Evolutionary conservation across 768 basidiomycete species (phyloP).

Genomic region (Boletus tomentosulus): DNA sequence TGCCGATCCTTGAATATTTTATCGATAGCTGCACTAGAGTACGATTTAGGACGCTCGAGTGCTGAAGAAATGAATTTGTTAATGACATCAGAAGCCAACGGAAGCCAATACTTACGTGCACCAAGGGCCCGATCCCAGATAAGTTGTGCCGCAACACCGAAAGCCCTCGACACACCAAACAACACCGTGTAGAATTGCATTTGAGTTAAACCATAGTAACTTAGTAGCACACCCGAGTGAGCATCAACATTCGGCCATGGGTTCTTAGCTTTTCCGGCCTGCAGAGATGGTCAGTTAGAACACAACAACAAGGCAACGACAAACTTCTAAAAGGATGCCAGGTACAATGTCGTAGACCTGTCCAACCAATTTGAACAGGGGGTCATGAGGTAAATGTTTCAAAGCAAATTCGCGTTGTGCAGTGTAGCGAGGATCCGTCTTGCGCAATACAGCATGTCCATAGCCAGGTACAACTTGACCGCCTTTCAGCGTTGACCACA

Average conservation of each 20-base stretch:
- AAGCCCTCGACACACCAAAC: slow-evolving; percentile 94
- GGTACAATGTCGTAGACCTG: slow-evolving; percentile 88
- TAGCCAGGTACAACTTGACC: slow-evolving; percentile 95
- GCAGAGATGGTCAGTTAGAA: slow-evolving; percentile 1
- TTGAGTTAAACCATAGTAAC: slow-evolving; percentile 81
- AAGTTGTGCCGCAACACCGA: slow-evolving; percentile 83
- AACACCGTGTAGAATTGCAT: slow-evolving; percentile 98
- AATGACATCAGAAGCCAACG: neutral
- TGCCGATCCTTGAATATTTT: slow-evolving; percentile 61
- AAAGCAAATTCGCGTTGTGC: slow-evolving; percentile 88
- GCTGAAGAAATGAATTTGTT: slow-evolving; percentile 36
- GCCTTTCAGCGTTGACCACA: slow-evolving; percentile 89
- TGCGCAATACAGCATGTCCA: slow-evolving; percentile 81
- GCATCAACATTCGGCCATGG: slow-evolving; percentile 98
- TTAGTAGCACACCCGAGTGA: slow-evolving; percentile 87
- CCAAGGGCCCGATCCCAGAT: slow-evolving; percentile 94
- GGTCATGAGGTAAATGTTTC: slow-evolving; percentile 81
- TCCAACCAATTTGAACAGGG: slow-evolving; percentile 91
- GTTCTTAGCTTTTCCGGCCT: slow-evolving; percentile 92
- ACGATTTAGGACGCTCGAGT: slow-evolving; percentile 89
- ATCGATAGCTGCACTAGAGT: slow-evolving; percentile 75
- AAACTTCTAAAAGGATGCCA: slow-evolving; percentile 79
- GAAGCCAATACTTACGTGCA: slow-evolving; percentile 60
- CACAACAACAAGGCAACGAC: slow-evolving; percentile 4
- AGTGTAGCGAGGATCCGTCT: slow-evolving; percentile 90